Conservation (phyloP, 352 stramenopile genomes). For the Phytophthora rubi region DNA sequence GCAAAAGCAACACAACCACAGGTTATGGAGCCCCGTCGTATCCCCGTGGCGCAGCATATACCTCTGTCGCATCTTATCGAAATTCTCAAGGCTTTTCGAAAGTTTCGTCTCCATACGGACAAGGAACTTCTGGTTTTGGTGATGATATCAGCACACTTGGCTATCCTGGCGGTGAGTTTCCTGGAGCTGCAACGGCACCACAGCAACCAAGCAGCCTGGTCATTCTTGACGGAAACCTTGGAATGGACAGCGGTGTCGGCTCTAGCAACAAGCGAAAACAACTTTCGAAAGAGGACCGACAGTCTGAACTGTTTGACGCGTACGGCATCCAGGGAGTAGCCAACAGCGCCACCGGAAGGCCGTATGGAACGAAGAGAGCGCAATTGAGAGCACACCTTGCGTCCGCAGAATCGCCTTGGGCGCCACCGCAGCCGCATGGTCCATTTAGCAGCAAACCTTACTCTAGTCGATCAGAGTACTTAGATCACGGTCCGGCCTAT, state of each 20-base stretch:
- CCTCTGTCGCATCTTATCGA: slow-evolving; percentile 14
- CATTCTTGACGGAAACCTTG: slow-evolving; percentile 45
- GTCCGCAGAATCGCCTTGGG: slow-evolving; percentile 45
- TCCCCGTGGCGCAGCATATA: slow-evolving; percentile 22
- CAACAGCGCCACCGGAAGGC: slow-evolving; percentile 10
- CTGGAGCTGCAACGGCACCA: slow-evolving; percentile 18
- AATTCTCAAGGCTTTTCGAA: slow-evolving; percentile 41
- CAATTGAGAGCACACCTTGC: slow-evolving; percentile 64
- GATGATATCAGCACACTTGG: slow-evolving; percentile 41
- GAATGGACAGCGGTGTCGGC: slow-evolving; percentile 15
- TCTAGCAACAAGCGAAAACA: slow-evolving; percentile 35
- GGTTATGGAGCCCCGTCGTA: slow-evolving; percentile 13
- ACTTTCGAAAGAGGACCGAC: slow-evolving; percentile 57
- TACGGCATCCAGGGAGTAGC: slow-evolving; percentile 51
- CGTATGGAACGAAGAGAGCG: slow-evolving; percentile 59
- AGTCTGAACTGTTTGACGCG: slow-evolving; percentile 68
- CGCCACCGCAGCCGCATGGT: slow-evolving; percentile 36
- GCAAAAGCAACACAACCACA: slow-evolving; percentile 30
- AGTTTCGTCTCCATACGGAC: slow-evolving; percentile 51
- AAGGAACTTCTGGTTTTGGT: slow-evolving; percentile 41
- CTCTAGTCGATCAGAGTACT: slow-evolving; percentile 41
- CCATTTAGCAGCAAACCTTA: slow-evolving; percentile 29
- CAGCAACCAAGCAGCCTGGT: slow-evolving; percentile 50
- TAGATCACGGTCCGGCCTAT: slow-evolving; percentile 15
- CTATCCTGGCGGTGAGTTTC: slow-evolving; percentile 19